These are phyloP conservation scores for Tricladium varicosporioides DNA, from an alignment of 2,329 filamentous ascomycete species.

Conservation along the genomic window DNA sequence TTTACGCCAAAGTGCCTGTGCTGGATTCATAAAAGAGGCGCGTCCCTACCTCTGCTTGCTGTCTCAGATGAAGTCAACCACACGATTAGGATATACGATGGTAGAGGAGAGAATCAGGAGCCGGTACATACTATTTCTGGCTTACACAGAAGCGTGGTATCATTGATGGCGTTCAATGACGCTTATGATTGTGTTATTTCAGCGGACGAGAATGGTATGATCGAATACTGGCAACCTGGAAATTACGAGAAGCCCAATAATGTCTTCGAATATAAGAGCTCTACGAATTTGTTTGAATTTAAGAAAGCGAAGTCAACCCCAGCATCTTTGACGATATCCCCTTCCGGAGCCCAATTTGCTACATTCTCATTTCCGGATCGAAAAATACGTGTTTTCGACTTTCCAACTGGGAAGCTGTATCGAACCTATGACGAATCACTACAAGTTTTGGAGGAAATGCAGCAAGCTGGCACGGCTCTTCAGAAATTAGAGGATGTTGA, in stretches of 20 bases:
- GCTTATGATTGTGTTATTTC: constrained; percentile 88
- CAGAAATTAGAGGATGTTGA: constrained; percentile 86
- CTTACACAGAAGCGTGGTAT: constrained; percentile 79
- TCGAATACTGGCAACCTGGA: constrained; percentile 92
- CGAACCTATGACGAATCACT: constrained; percentile 95
- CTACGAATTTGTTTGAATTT: constrained; percentile 93
- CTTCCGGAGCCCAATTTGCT: constrained; percentile 80
- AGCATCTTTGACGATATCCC: constrained; percentile 79
- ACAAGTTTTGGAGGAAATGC: constrained; percentile 86
- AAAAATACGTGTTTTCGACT: constrained; percentile 91
- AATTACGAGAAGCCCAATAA: constrained; percentile 87
- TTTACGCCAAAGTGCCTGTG: constrained; percentile 77
- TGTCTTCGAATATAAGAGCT: constrained; percentile 91
- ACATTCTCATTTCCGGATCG: constrained; percentile 91
- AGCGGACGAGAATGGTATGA: constrained; percentile 84
- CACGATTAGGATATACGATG: constrained; percentile 81
- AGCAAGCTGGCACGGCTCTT: constrained; percentile 82
- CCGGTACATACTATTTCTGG: constrained; percentile 75
- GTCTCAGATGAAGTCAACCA: constrained; percentile 74
- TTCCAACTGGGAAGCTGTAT: constrained; percentile 81
- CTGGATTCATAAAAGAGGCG: constrained; percentile 86
- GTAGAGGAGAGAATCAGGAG: constrained; percentile 73
- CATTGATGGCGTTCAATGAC: constrained; percentile 86
- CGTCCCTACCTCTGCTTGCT: constrained; percentile 83
- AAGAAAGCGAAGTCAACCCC: constrained; percentile 91